Evolutionary conservation across 768 basidiomycete genomes (phyloP).

Genomic region (Mycena amicta): DNA sequence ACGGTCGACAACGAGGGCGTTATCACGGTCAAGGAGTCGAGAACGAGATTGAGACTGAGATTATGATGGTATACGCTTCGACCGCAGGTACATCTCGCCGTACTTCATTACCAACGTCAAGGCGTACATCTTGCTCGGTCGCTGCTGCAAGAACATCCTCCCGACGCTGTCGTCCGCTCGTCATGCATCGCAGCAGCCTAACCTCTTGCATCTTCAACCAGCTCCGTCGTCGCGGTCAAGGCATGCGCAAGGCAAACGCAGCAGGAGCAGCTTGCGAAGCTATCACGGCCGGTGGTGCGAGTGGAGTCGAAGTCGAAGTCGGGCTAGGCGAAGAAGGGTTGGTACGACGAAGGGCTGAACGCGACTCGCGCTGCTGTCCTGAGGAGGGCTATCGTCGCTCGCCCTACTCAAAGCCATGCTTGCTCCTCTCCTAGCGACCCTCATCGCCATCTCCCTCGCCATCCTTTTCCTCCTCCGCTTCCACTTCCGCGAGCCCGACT

Average conservation of each 20-base stretch:
- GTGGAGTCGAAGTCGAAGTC: constrained; percentile 94
- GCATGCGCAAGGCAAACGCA: constrained; percentile 98
- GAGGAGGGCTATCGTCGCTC: constrained; percentile 98
- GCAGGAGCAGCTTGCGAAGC: constrained; percentile 95
- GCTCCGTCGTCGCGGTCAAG: constrained; percentile 94
- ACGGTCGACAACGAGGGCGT: constrained; percentile 99
- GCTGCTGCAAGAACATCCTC: constrained; percentile 89
- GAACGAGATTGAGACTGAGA: constrained; percentile 98
- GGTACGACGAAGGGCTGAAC: constrained; percentile 95
- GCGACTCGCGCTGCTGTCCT: constrained; percentile 97
- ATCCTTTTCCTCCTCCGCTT: no score
- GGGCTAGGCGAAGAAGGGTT: constrained; percentile 99
- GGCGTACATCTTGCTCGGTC: constrained; percentile 88
- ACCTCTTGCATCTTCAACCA: constrained; percentile 99
- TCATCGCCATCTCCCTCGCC: constrained; percentile 48
- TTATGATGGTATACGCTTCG: constrained; percentile 99
- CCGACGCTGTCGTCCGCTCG: constrained; percentile 91
- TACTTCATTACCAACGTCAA: constrained; percentile 99
- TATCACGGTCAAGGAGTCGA: constrained; percentile 99
- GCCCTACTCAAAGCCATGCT: constrained; percentile 86
- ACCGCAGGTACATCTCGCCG: constrained; percentile 96
- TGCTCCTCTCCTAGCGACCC: constrained; percentile 70
- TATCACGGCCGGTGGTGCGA: constrained; percentile 96
- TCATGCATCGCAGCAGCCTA: constrained; percentile 96
- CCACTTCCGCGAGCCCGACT: constrained; percentile 45